A percentile compares a stretch with the other conserved stretches of the same genome.
These are phyloP conservation scores for Tremellales sp. DNA, from an alignment of 1,284 basidiomycete species.

Conservation along the genomic window DNA sequence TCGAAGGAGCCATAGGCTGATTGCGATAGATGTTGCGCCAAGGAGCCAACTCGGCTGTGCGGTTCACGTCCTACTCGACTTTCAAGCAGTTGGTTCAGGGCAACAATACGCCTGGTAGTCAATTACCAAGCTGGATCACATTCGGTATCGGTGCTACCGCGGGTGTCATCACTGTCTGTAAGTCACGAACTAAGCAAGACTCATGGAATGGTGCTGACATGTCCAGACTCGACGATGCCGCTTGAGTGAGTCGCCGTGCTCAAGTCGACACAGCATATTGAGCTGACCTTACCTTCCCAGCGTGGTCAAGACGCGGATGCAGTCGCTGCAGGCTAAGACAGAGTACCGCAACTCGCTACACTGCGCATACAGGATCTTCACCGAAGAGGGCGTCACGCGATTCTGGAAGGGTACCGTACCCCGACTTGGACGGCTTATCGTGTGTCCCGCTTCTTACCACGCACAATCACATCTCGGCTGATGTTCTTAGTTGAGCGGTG, in stretches of 20 bases:
- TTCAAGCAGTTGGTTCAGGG: constrained; percentile 90
- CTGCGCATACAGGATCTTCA: constrained; percentile 85
- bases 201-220: background rate
- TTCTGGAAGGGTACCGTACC: constrained; percentile 98
- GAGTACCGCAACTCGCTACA: constrained; percentile 91
- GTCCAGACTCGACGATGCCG: constrained; percentile 69
- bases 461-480: background rate
- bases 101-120: constrained; percentile 73
- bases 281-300: constrained; percentile 50
- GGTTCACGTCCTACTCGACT: constrained; percentile 94
- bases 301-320: constrained; percentile 97
- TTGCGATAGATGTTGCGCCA: constrained; percentile 87
- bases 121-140: constrained; percentile 79
- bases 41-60: constrained; percentile 92
- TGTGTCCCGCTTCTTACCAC: constrained; percentile 50
- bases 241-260: constrained; percentile 74
- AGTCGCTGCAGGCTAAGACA: constrained; percentile 73
- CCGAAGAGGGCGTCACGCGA: constrained; percentile 76
- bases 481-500: constrained; percentile 73
- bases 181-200: constrained; percentile 24
- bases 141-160: constrained; percentile 92
- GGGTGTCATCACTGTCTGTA: constrained; percentile 90
- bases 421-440: constrained; percentile 73
- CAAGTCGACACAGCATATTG: background rate
- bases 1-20: background rate